These are phyloP conservation scores for Mortierella sp. DNA, from an alignment of 371 early-diverging fungal genomes.

Conservation along the genomic window DNA sequence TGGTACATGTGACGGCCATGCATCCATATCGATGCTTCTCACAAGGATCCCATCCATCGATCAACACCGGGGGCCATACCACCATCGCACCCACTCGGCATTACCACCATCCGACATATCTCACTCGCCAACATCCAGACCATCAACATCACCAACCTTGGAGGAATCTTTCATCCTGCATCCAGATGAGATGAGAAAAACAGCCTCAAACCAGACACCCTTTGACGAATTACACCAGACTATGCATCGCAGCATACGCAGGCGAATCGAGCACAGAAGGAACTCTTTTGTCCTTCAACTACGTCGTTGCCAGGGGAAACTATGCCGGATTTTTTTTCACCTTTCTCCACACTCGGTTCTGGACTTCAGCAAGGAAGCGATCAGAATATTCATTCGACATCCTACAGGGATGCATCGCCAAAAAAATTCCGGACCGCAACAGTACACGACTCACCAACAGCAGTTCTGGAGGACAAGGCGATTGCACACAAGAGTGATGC, in stretches of 20 bases:
- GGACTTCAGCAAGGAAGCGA: background rate
- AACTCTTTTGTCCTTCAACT: background rate
- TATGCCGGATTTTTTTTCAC: constrained; percentile 23
- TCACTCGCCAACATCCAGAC: background rate
- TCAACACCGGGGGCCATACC: constrained; percentile 5
- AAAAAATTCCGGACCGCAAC: background rate
- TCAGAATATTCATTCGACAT: background rate
- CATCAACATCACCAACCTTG: background rate
- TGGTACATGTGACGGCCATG: constrained; percentile 38
- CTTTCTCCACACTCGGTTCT: background rate
- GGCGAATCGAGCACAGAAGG: background rate
- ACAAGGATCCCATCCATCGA: constrained; percentile 41
- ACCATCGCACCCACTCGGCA: background rate
- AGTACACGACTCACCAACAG: background rate
- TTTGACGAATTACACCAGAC: no score
- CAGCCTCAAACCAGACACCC: background rate
- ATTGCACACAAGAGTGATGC: background rate
- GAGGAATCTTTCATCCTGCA: background rate
- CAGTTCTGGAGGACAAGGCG: background rate
- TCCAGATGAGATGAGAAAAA: background rate
- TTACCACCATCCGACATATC: background rate
- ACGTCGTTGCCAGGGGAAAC: constrained; percentile 25
- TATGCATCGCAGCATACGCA: background rate
- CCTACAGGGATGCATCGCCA: background rate
- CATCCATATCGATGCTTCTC: constrained; percentile 12